Evolutionary conservation across 1,284 basidiomycete species (phyloP), one percentile per base, ranked within the genome.

Genomic region (Trichosporon sp.): DNA sequence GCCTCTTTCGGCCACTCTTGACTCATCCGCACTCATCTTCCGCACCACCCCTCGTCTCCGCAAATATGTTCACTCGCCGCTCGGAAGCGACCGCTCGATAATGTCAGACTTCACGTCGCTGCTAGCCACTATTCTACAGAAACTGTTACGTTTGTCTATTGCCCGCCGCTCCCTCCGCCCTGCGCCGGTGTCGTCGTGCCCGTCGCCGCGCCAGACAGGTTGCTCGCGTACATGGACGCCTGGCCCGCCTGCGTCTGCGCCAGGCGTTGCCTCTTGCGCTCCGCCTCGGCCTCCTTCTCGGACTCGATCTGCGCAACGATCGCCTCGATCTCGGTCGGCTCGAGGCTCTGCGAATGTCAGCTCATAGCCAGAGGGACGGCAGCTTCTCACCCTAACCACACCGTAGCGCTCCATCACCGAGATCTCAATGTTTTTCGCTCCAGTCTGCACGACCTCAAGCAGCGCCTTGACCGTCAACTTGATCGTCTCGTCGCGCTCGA

Each of bases 381-480:
- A 19, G n/a, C 26, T 19, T 86, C 91, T 79, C 78, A 96, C 94
- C 68, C 92, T 92, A 69, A 96, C 89, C 83, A 94, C 92, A 72
- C 92, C 92, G 81, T 93, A 96, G 72, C 90, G 89, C 83, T 96
- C 94, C 93, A 98, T 96, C 65, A 98, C 92, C 76, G 92, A 95
- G 76, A 98, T 93, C 83, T 98, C 95, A 76, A 98, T 98, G 84
- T 98, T 99, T 88, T 99, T 99, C 2, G 97, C 97, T 31, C 97
- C 97, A 1, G 97, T 98, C 86, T 99, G 97, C 1, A 99, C 97
- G 35, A 99, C 96, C 82, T 99, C 97, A 32, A 99, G 87, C 79
- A 99, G 86, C 81, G 92, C 94, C 87, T 98, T 99, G 78, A 99
- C 90, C 0, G 97, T 93, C 51, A 99, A 87, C 84, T 98, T 98